These are phyloP conservation scores for Cryptococcus jaspeensis DNA, from an alignment of 1,284 basidiomycete species.

Conservation along the genomic window DNA sequence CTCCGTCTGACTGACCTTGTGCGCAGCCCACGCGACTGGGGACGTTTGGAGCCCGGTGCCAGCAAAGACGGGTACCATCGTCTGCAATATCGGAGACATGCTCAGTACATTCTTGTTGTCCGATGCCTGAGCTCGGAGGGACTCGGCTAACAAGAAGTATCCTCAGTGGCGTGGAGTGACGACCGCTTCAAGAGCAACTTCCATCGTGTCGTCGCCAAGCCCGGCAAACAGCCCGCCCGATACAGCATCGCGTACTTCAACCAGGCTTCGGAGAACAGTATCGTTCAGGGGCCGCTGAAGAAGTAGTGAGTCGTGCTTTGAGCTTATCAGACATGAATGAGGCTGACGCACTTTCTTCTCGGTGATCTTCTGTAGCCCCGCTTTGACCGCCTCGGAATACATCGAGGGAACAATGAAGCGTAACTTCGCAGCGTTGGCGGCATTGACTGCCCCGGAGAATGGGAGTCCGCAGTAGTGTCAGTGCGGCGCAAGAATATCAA, in stretches of 20 bases:
- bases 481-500: too few relatives aligned
- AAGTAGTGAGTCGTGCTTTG: slow-evolving; percentile 10
- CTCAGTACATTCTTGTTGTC: slow-evolving; percentile 10
- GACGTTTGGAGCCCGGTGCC: slow-evolving; percentile 6
- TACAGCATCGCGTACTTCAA: slow-evolving; percentile 26
- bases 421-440: slow-evolving; percentile 1
- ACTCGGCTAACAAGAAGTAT: too few relatives aligned
- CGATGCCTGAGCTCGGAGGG: too few relatives aligned
- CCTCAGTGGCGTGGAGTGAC: slow-evolving; percentile 20
- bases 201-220: slow-evolving; percentile 16
- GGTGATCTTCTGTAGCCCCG: not conserved
- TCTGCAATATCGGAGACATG: slow-evolving; percentile 26
- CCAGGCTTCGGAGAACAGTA: slow-evolving; percentile 11
- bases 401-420: slow-evolving; percentile 4
- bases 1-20: not conserved
- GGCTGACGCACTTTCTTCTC: too few relatives aligned
- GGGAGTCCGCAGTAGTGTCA: not conserved
- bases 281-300: slow-evolving; percentile 18
- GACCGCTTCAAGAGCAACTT: slow-evolving; percentile 22
- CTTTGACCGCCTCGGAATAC: slow-evolving; percentile 4
- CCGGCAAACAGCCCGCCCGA: slow-evolving; percentile 12
- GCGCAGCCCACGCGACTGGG: slow-evolving; percentile 4
- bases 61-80: slow-evolving; percentile 11
- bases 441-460: not conserved
- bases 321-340: not conserved